Percentiles rank a stretch among this genome's conserved stretches.
Evolutionary conservation across 768 basidiomycete genomes (phyloP).

Genomic region (Leccinellum rugosiceps): DNA sequence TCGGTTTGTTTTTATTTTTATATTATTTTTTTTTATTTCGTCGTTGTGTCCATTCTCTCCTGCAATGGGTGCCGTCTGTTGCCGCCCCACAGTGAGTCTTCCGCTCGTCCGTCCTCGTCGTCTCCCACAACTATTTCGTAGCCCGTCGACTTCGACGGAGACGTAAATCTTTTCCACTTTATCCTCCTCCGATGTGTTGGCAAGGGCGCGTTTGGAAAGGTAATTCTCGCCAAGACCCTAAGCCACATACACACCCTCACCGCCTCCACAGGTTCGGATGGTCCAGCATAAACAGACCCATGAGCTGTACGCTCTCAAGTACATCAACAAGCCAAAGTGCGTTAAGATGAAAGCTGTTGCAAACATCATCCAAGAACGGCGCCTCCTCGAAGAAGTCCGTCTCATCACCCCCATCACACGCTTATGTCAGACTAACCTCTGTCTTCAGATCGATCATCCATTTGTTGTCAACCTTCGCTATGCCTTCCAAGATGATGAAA

Average conservation of each 20-base stretch:
- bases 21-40: not conserved
- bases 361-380: constrained; percentile 95
- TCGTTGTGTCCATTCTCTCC: not conserved
- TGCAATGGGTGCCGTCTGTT: constrained; percentile 76
- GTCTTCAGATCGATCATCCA: constrained; percentile 84
- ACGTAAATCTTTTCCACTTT: constrained; percentile 97
- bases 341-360: constrained; percentile 98
- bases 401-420: not conserved
- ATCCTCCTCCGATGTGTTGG: constrained; percentile 93
- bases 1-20: constrained; percentile 14
- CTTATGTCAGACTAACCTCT: not conserved
- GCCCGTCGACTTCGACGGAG: constrained; percentile 95
- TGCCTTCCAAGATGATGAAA: constrained; percentile 97
- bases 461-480: constrained; percentile 94
- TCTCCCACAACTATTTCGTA: constrained; percentile 29
- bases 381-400: constrained; percentile 89
- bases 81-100: constrained; percentile 67
- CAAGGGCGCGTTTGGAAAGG: constrained; percentile 99
- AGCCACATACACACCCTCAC: constrained; percentile 5
- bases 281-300: constrained; percentile 99
- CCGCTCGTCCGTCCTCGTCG: not conserved
- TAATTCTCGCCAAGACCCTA: constrained; percentile 26
- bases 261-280: constrained; percentile 79
- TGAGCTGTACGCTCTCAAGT: constrained; percentile 95
- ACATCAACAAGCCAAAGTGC: constrained; percentile 98